Evolutionary conservation across 306 rosid genomes (phyloP).

Genomic region (Cicer cuneatum): DNA sequence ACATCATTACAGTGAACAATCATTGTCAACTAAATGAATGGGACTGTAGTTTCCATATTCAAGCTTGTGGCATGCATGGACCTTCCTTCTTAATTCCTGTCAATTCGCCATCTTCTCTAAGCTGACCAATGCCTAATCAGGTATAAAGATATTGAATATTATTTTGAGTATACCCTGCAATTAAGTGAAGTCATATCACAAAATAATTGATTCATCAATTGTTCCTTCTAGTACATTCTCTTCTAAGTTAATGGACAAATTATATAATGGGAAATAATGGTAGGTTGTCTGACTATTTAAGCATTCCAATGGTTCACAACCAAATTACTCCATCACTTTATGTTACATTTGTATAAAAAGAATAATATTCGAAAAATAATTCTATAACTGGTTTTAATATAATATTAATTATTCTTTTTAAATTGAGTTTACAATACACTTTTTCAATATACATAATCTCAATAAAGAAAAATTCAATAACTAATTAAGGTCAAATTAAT

Average conservation of each 20-base stretch:
- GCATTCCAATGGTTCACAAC: constrained; percentile 46
- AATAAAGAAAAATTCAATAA: no score
- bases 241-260: constrained; percentile 43
- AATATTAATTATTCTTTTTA: no score
- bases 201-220: constrained; percentile 27
- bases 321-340: constrained; percentile 7
- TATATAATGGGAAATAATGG: constrained; percentile 21
- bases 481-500: no score
- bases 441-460: no score
- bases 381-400: no score
- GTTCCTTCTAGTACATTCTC: constrained; percentile 44
- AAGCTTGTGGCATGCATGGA: constrained; percentile 3
- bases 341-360: no score
- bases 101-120: constrained; percentile 28
- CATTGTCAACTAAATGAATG: constrained; percentile 20
- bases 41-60: constrained; percentile 24
- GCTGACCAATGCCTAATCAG: constrained; percentile 42
- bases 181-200: constrained; percentile 22
- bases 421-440: no score
- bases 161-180: constrained; percentile 25
- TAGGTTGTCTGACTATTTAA: constrained; percentile 45
- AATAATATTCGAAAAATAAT: no score
- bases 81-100: constrained; percentile 21
- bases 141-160: constrained; percentile 20
- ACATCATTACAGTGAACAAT: constrained; percentile 12